Conservation (phyloP, 441 rosid genomes). For the Euphorbia celastroides region DNA sequence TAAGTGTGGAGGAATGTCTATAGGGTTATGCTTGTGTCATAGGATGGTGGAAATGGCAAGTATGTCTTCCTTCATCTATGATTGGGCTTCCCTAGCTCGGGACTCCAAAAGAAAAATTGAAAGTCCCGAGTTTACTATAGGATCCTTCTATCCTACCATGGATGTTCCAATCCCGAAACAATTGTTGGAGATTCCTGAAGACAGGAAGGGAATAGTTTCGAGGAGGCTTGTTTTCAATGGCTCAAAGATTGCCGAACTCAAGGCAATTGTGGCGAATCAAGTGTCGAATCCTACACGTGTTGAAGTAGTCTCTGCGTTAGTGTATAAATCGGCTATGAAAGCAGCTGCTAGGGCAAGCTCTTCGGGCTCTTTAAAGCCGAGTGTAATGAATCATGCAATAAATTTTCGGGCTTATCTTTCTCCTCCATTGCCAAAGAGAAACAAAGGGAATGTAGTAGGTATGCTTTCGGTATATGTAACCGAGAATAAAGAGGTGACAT, state of each 20-base stretch:
- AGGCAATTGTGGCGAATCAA: conserved; percentile 5
- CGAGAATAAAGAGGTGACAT: background rate
- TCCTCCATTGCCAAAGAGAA: no score
- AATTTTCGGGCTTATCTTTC: no score
- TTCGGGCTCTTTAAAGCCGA: background rate
- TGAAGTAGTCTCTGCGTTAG: background rate
- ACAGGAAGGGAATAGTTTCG: background rate
- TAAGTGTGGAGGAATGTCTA: conserved; percentile 26
- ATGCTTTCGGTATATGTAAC: background rate
- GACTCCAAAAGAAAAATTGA: no score
- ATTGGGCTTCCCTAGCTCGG: conserved; percentile 18
- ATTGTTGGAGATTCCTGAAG: background rate
- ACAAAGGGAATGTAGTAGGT: background rate
- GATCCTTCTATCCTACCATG: conserved; percentile 17
- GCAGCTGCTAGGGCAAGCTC: no score
- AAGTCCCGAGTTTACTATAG: conserved; percentile 9
- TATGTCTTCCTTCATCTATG: conserved; percentile 14
- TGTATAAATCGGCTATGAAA: background rate
- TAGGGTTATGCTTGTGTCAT: conserved; percentile 27
- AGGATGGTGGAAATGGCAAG: conserved; percentile 19
- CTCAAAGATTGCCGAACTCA: conserved; percentile 12
- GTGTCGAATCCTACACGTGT: background rate
- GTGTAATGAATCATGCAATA: background rate
- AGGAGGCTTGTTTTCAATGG: conserved; percentile 23
- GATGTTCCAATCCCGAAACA: background rate